These are phyloP conservation scores for Cupressus sempervirens DNA, from an alignment of 75 land plant genomes.

Conservation along the genomic window DNA sequence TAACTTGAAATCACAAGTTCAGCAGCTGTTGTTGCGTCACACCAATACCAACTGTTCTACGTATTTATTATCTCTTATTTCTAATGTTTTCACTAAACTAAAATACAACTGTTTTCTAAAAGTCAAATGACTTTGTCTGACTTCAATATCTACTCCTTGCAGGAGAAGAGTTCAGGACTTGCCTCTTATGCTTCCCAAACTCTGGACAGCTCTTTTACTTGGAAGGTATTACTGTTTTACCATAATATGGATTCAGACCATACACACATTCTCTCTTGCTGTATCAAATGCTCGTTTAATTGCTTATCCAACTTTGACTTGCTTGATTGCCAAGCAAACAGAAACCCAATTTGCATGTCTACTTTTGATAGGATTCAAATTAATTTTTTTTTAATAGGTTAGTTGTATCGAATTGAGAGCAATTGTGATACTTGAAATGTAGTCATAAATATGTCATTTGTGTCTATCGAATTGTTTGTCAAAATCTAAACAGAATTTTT, in stretches of 20 bases:
- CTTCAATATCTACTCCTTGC: constrained; percentile 7
- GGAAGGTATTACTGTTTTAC: constrained; percentile 54
- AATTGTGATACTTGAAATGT: no score
- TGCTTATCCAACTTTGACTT: background rate
- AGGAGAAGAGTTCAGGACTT: constrained; percentile 47
- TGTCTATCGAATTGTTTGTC: no score
- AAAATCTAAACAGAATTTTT: no score
- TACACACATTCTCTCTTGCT: background rate
- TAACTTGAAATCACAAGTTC: background rate
- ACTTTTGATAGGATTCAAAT: no score
- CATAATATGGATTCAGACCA: background rate
- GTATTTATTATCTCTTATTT: background rate
- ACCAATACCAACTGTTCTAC: background rate
- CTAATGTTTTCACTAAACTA: background rate
- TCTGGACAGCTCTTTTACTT: constrained; percentile 62
- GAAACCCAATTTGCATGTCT: background rate
- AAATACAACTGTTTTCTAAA: no score
- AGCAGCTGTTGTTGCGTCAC: background rate
- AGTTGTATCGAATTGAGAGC: no score
- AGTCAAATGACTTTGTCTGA: background rate
- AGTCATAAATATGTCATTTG: no score
- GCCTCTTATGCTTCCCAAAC: constrained; percentile 44
- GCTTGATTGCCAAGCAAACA: no score
- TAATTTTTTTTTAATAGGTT: no score
- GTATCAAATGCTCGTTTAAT: background rate